A percentile compares a stretch with the other conserved stretches of the same genome.
Conservation (phyloP, 495 filamentous ascomycete species). For the Aspergillus sclerotioniger region DNA sequence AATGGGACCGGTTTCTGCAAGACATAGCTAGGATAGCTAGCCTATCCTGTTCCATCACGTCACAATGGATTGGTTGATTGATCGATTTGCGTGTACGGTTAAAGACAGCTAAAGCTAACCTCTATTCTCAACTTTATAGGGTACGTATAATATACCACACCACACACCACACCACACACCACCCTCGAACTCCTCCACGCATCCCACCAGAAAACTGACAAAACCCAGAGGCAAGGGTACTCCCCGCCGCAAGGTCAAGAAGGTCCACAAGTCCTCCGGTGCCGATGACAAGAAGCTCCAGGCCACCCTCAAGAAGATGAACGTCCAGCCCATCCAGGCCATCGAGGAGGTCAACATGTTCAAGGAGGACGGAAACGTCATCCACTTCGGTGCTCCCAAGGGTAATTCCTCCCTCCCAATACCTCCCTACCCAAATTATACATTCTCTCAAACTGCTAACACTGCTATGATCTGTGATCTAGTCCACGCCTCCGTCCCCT, state of each 20-base stretch:
- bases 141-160: constrained; percentile 19
- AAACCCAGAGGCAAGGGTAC: constrained; percentile 88
- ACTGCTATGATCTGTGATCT: background rate
- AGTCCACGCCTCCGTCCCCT: constrained; percentile 95
- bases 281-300: constrained; percentile 99
- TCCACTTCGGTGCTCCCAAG: constrained; percentile 96
- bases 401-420: constrained; percentile 55
- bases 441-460: constrained; percentile 2
- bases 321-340: constrained; percentile 93
- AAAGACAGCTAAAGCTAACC: constrained; percentile 14
- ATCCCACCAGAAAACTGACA: background rate
- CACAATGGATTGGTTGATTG: background rate
- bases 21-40: no score
- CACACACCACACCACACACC: background rate
- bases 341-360: constrained; percentile 99
- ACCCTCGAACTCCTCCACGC: background rate
- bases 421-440: background rate
- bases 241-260: constrained; percentile 96
- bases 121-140: constrained; percentile 11
- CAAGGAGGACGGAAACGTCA: constrained; percentile 99
- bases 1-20: no score
- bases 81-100: background rate
- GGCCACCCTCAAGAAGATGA: constrained; percentile 89
- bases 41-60: background rate
- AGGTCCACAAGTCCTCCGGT: constrained; percentile 83